These are phyloP conservation scores for Leptomonas seymouri DNA, from an alignment of 208 protist genomes.

Conservation along the genomic window DNA sequence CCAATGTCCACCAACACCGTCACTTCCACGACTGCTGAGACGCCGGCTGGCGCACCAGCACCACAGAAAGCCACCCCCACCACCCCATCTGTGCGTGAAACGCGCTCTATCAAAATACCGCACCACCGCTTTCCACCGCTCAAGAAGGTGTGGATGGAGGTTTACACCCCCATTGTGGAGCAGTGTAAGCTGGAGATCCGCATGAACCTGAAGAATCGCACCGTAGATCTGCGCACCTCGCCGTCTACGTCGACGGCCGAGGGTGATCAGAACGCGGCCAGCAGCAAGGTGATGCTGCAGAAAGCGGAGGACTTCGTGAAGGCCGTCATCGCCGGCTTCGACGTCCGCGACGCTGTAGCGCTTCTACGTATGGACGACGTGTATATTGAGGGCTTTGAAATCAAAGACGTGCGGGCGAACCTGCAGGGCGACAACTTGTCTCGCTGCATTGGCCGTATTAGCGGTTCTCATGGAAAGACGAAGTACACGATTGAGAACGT, in stretches of 20 bases:
- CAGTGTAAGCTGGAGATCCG: conserved; percentile 99
- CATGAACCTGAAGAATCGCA: conserved; percentile 97
- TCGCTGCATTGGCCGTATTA: conserved; percentile 99
- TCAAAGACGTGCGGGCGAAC: conserved; percentile 96
- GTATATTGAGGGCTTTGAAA: conserved; percentile 99
- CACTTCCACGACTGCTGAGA: conserved; percentile 10
- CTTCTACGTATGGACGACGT: conserved; percentile 99
- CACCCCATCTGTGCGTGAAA: conserved; percentile 63
- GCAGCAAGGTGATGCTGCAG: conserved; percentile 90
- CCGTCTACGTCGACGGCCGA: conserved; percentile 78
- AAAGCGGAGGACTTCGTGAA: conserved; percentile 98
- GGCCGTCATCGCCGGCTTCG: conserved; percentile 97
- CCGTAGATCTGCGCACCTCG: conserved; percentile 96
- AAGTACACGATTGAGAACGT: conserved; percentile 99
- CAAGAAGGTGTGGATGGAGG: conserved; percentile 98
- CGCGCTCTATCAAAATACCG: conserved; percentile 93
- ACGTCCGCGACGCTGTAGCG: conserved; percentile 98
- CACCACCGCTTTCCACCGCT: conserved; percentile 97
- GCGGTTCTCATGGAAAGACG: conserved; percentile 99
- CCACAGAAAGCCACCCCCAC: conserved; percentile 13
- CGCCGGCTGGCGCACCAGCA: conserved; percentile 2
- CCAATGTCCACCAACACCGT: conserved; percentile 22
- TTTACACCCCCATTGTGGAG: conserved; percentile 99
- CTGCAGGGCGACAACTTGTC: conserved; percentile 93
- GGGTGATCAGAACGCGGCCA: conserved; percentile 30